Evolutionary conservation across 768 basidiomycete genomes (phyloP), one percentile per base, ranked within the genome.

Genomic region (Serendipita sp.): DNA sequence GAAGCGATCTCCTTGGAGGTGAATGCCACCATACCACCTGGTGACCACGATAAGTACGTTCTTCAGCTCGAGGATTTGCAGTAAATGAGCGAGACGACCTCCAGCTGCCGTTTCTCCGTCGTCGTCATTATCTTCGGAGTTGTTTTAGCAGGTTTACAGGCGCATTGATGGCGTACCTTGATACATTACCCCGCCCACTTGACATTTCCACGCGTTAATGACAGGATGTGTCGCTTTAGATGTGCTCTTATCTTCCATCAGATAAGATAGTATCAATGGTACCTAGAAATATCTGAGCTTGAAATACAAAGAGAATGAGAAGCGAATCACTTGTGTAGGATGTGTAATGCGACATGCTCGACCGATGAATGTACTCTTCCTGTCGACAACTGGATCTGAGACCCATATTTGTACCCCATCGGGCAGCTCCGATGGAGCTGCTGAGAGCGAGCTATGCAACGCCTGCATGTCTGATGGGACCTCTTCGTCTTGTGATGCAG

Each of bases 51-150:
- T 87, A 1, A 98, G 77, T 13, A 96, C 89, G 67, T 94, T 80
- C 64, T 84, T 81, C 22, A 87, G 77, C 64, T 90, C 89, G 51
- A 96, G 71, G 50, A 95, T 91, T 65, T 93, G 90, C 3, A 99
- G 74, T 1, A 99, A 78, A 71, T 97, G 94, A 0, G 90, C 90
- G 22, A 98, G 74, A 17, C 95, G 81, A 44, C 87, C 84, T 3
- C 95, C 95, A 20, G 95, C 95, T 0, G 90, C 92, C 0, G 87
- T 84, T 74, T 99, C 95, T 1, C 93, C 90, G 63, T 97, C 89
- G 64, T 98, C 94, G 63, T 94, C 90, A 64, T 96, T 94, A 69
- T 97, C 94, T 91, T 66, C 41, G 13, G 20, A 26, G 11, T 13
- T 58, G 26, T 58, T 9, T 24, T 22, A 42, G 50, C 13, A 26